Conservation (phyloP, 495 filamentous ascomycete genomes). For the Aspergillus biplanus region DNA sequence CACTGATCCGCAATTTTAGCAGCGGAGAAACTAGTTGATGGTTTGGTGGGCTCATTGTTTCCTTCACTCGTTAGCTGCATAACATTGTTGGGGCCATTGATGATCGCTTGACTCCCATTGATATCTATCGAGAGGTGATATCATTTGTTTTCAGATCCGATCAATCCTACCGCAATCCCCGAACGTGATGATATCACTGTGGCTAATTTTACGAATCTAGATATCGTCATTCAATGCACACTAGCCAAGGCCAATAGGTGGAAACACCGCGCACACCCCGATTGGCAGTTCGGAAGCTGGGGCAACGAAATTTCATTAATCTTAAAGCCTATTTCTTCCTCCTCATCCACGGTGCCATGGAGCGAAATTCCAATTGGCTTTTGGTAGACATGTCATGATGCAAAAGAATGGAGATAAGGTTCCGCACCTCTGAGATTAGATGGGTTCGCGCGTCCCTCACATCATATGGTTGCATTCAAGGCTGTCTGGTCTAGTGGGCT, state of each 20-base stretch:
- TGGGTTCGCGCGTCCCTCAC: conserved; percentile 11
- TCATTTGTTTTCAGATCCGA: not conserved
- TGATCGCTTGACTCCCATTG: not conserved
- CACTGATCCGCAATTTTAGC: not conserved
- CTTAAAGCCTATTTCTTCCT: conserved; percentile 5
- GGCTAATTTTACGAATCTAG: conserved; percentile 5
- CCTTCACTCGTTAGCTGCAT: not conserved
- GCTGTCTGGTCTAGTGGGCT: not conserved
- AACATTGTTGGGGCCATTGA: not conserved
- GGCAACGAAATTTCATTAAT: conserved; percentile 9
- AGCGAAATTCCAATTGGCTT: conserved; percentile 18
- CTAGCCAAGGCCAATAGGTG: conserved; percentile 3
- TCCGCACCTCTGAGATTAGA: not conserved
- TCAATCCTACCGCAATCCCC: not conserved
- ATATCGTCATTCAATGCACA: conserved; percentile 8
- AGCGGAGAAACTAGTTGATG: not conserved
- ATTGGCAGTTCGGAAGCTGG: not conserved
- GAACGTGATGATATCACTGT: conserved; percentile 21
- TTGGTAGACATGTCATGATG: conserved; percentile 24
- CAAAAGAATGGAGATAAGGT: conserved; percentile 24
- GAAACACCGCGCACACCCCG: not conserved
- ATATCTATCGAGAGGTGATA: not conserved
- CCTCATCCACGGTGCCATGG: conserved; percentile 1
- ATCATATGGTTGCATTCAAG: conserved; percentile 29
- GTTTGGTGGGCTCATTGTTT: not conserved